Base-by-base conservation (phyloP, 768 basidiomycete species). In the Lactarius hatsudake region DNA sequence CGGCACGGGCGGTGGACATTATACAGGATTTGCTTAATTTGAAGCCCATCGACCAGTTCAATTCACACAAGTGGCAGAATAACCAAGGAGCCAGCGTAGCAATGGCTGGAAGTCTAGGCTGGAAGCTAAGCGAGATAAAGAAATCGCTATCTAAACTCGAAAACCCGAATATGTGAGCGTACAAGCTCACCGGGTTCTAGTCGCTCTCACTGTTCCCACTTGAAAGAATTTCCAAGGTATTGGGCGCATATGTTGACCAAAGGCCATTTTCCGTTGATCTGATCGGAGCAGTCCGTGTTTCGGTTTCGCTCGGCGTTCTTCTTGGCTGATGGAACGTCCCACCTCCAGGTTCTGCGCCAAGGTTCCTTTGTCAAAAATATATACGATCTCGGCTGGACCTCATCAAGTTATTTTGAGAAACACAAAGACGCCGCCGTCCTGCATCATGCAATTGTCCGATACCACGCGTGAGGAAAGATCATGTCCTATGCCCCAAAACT, bases 191-290 rank as follows among this genome's bases (percentile, higher is more conserved):
- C 17, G 30, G 23, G 13, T 30, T 26, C 13, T 55, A 15, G 15
- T 45, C 23, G 20, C 20, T 15, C 61, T 55, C 32, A 61, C 26
- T 36, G 36, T 30, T 59, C 20, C 18, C 62, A 42, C 56, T 56
- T 20, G 18, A 34, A 58, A 84, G 83, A 48, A 72, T 77, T 51
- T 71, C 73, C 4, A 78, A 80, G 45, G 78, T 86, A n/a, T 73
- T 85, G 74, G 76, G 77, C 48, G 85, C 85, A 0, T 88, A 88
- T 71, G 73, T 68, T 5, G 78, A 84, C 30, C 83, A 83, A 32
- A 79, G 81, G 61, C 77, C 79, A 0, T 88, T 84, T 70, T 87
- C 86, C 0, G 74, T 86, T 26, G 81, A 87, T 40, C 80, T 88
- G 1, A 79, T 82, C 7, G 85, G 85, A 2, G 86, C 87, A 1